phyloP scores from a whole-genome alignment of 768 basidiomycete species.

The Leccinum uliginosum region DNA sequence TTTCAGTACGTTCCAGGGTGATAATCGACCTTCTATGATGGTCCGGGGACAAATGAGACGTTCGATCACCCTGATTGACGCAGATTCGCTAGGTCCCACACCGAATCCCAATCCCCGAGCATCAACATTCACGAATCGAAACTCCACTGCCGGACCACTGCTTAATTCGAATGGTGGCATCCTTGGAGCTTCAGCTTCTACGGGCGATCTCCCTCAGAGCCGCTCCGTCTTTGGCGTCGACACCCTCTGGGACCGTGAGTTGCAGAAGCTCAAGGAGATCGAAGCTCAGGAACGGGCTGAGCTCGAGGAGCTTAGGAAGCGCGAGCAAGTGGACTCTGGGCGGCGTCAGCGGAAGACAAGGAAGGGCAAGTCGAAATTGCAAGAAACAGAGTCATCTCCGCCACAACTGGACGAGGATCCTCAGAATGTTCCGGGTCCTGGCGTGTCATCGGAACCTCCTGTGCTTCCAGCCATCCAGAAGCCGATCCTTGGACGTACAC shows the following conservation, averaged over 20 bases:
- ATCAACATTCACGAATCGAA: slow-evolving; percentile 41
- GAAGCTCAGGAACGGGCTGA: slow-evolving; percentile 63
- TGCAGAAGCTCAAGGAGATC: slow-evolving; percentile 73
- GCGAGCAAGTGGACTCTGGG: slow-evolving; percentile 43
- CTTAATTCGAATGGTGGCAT: slow-evolving; percentile 53
- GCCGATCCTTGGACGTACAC: slow-evolving; percentile 28
- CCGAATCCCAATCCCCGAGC: slow-evolving; percentile 44
- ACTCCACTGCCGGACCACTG: slow-evolving; percentile 61
- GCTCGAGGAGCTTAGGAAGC: slow-evolving; percentile 45
- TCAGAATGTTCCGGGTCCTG: slow-evolving; percentile 23
- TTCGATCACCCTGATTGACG: slow-evolving; percentile 71
- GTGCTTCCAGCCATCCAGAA: slow-evolving; percentile 35
- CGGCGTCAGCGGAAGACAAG: slow-evolving; percentile 37
- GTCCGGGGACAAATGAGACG: slow-evolving; percentile 53
- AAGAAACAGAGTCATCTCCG: slow-evolving; percentile 35
- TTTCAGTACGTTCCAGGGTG: slow-evolving; percentile 79
- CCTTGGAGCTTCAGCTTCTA: slow-evolving; percentile 30
- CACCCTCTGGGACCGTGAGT: slow-evolving; percentile 87
- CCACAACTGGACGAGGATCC: slow-evolving; percentile 31
- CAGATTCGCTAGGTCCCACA: slow-evolving; percentile 49
- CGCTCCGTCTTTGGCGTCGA: slow-evolving; percentile 93
- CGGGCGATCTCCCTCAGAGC: slow-evolving; percentile 37
- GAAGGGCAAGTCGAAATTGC: slow-evolving; percentile 43
- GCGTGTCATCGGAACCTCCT: slow-evolving; percentile 23
- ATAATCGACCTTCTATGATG: slow-evolving; percentile 93